phyloP scores from a whole-genome alignment of 192 early-diverging fungal species.

The Mortierella antarctica region DNA sequence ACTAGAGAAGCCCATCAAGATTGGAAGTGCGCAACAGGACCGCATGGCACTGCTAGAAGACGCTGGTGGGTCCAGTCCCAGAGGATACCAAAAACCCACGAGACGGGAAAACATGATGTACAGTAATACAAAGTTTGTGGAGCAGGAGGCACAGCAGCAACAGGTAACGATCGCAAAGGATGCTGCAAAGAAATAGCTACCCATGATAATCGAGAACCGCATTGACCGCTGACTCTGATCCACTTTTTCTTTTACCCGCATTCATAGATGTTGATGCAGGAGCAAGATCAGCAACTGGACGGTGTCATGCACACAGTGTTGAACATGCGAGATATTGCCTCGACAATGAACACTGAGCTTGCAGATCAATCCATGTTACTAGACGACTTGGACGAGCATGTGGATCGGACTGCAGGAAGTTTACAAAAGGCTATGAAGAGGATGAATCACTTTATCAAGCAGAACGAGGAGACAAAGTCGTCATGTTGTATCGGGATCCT shows the following conservation, averaged over 20 bases:
- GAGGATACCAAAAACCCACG: conserved; percentile 44
- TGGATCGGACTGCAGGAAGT: conserved; percentile 57
- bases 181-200: no score
- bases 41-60: conserved; percentile 40
- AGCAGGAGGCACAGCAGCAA: conserved; percentile 48
- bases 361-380: conserved; percentile 67
- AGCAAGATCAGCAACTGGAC: conserved; percentile 69
- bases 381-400: conserved; percentile 66
- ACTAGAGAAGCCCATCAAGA: conserved; percentile 46
- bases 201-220: no score
- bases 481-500: no score
- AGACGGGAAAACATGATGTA: conserved; percentile 51
- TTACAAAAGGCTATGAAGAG: conserved; percentile 62
- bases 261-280: conserved; percentile 62
- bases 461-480: conserved; percentile 63
- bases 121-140: conserved; percentile 50
- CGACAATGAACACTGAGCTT: conserved; percentile 65
- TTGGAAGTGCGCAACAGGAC: conserved; percentile 39
- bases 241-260: not conserved
- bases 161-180: conserved; percentile 9
- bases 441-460: conserved; percentile 63
- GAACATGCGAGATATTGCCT: conserved; percentile 70
- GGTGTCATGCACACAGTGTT: conserved; percentile 63
- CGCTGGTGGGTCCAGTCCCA: conserved; percentile 32
- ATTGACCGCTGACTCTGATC: not conserved